Conservation (phyloP, 2,329 filamentous ascomycete genomes). For the Hypoxylon sp. region DNA sequence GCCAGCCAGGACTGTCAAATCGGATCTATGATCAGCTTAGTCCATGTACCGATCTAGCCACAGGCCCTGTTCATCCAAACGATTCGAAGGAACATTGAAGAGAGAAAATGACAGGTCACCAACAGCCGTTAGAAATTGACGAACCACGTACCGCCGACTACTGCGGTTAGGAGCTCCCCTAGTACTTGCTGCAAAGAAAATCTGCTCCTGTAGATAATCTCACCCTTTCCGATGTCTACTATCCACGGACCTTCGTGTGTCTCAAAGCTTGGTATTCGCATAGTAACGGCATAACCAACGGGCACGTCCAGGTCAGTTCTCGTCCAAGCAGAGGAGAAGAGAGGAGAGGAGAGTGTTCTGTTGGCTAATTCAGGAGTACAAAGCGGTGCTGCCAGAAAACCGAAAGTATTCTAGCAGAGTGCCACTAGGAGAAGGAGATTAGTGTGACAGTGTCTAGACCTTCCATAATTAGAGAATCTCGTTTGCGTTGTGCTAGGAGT, state of each 20-base stretch:
- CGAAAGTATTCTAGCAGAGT: constrained; percentile 22
- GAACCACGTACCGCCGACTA: constrained; percentile 16
- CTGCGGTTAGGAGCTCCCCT: constrained; percentile 1
- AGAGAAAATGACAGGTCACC: constrained; percentile 42
- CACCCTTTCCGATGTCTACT: constrained; percentile 18
- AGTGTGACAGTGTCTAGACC: constrained; percentile 27
- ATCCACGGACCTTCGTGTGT: constrained; percentile 21
- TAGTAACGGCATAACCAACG: constrained; percentile 21
- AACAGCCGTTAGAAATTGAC: constrained; percentile 39
- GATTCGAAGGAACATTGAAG: constrained; percentile 21
- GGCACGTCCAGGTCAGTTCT: constrained; percentile 8
- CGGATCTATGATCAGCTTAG: constrained; percentile 36
- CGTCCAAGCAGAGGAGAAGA: constrained; percentile 1
- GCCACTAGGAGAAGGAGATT: constrained; percentile 23
- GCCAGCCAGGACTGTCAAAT: constrained; percentile 34
- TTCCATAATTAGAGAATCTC: constrained; percentile 20
- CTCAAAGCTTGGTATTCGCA: constrained; percentile 21
- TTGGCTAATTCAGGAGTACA: constrained; percentile 12
- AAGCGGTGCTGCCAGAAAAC: constrained; percentile 15
- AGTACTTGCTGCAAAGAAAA: background rate
- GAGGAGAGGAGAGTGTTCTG: background rate
- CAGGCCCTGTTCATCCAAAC: constrained; percentile 25
- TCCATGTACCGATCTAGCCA: constrained; percentile 29
- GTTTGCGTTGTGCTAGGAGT: constrained; percentile 35
- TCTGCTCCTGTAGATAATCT: constrained; percentile 8